phyloP scores from a whole-genome alignment of 768 basidiomycete species.

The Lentinula aciculospora region DNA sequence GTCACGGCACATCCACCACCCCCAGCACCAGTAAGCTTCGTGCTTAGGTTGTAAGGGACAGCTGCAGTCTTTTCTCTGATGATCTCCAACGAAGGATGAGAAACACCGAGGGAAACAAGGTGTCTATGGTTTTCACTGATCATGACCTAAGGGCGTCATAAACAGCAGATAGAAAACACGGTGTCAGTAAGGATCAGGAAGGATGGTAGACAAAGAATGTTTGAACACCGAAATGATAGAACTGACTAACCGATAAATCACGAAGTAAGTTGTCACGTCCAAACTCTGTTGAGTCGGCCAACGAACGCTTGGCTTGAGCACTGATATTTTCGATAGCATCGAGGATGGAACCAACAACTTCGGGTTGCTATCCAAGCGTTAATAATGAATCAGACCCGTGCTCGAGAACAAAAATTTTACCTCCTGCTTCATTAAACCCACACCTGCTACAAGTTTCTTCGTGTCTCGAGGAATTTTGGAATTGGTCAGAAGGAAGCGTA shows the following conservation, averaged over 20 bases:
- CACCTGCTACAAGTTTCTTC: slow-evolving; percentile 90
- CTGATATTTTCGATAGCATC: slow-evolving; percentile 79
- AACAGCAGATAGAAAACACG: not conserved
- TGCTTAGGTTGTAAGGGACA: slow-evolving; percentile 64
- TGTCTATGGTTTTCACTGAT: slow-evolving; percentile 89
- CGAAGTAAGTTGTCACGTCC: slow-evolving; percentile 59
- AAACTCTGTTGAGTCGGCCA: slow-evolving; percentile 65
- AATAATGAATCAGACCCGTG: slow-evolving; percentile 1
- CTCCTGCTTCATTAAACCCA: slow-evolving; percentile 61
- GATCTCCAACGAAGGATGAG: slow-evolving; percentile 81
- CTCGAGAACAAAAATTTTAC: slow-evolving; percentile 29
- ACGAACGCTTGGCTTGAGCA: slow-evolving; percentile 69
- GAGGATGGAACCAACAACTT: slow-evolving; percentile 71
- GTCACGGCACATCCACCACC: slow-evolving; percentile 99
- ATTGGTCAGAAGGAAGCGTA: slow-evolving; percentile 88
- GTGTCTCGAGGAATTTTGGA: slow-evolving; percentile 93
- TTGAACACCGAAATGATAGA: slow-evolving; percentile 9
- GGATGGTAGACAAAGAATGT: not conserved
- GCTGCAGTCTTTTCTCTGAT: slow-evolving; percentile 68
- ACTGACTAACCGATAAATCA: slow-evolving; percentile 60
- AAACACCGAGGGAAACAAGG: slow-evolving; percentile 82
- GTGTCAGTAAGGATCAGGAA: not conserved
- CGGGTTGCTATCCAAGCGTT: slow-evolving; percentile 63
- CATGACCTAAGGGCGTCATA: slow-evolving; percentile 44
- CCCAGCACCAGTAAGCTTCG: slow-evolving; percentile 97